phyloP scores from a whole-genome alignment of 116 monocot species.

The Cymodocea nodosa region DNA sequence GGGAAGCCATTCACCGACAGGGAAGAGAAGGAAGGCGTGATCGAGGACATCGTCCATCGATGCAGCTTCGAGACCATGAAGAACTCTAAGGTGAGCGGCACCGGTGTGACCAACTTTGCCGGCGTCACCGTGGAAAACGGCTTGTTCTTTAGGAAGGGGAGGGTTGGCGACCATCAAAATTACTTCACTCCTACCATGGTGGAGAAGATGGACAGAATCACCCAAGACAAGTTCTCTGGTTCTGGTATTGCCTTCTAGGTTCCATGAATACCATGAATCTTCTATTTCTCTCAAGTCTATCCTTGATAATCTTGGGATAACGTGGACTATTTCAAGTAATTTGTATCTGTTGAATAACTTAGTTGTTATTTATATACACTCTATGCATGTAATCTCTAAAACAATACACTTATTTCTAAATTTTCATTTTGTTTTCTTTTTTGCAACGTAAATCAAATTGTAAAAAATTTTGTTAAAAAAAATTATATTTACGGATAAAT shows the following conservation, averaged over 20 bases:
- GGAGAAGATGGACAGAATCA: background rate
- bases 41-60: background rate
- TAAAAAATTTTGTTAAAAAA: no score
- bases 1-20: background rate
- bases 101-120: background rate
- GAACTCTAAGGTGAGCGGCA: background rate
- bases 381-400: no score
- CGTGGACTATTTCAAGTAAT: no score
- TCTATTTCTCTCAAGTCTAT: no score
- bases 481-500: no score
- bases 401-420: no score
- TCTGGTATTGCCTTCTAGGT: background rate
- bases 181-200: background rate
- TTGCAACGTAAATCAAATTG: no score
- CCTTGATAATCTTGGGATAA: no score
- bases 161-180: background rate
- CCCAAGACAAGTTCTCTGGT: background rate
- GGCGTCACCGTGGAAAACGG: background rate
- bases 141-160: constrained; percentile 2
- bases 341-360: no score
- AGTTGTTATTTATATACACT: no score
- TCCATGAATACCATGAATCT: no score
- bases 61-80: constrained; percentile 7
- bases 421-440: no score
- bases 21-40: constrained; percentile 8